These are phyloP conservation scores for Pilatotrama ljubarskyi DNA, from an alignment of 768 basidiomycete genomes.

Conservation along the genomic window DNA sequence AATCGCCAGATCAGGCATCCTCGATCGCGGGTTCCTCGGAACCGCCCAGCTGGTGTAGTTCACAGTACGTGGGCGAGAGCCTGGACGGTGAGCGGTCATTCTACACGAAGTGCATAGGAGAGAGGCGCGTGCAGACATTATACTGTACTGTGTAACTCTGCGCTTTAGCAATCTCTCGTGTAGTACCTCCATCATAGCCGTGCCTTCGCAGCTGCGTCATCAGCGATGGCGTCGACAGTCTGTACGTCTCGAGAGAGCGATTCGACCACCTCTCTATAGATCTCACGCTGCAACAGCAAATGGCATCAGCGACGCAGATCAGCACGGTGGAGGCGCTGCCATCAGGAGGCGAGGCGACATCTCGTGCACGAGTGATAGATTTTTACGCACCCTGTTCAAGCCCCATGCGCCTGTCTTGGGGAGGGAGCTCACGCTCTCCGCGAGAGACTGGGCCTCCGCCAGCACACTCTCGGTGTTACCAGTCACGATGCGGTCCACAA, in stretches of 20 bases:
- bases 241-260: constrained; percentile 38
- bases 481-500: constrained; percentile 70
- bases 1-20: neutral
- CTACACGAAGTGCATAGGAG: too few relatives aligned
- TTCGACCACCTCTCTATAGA: constrained; percentile 58
- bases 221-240: constrained; percentile 37
- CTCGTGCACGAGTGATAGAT: neutral
- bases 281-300: constrained; percentile 40
- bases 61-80: neutral
- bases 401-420: constrained; percentile 70
- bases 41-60: neutral
- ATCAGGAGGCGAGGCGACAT: constrained; percentile 1
- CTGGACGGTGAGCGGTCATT: too few relatives aligned
- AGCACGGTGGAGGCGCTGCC: neutral
- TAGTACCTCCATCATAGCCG: constrained; percentile 33
- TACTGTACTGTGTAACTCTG: too few relatives aligned
- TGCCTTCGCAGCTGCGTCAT: constrained; percentile 52
- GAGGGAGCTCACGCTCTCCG: constrained; percentile 48
- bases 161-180: too few relatives aligned
- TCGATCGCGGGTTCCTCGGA: neutral
- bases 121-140: too few relatives aligned
- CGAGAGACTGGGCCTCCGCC: constrained; percentile 63
- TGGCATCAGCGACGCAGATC: neutral
- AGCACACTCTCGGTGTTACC: constrained; percentile 61
- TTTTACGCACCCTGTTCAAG: constrained; percentile 58